Conservation (phyloP, 2,329 filamentous ascomycete genomes). For the Epicoccum sorghinum region DNA sequence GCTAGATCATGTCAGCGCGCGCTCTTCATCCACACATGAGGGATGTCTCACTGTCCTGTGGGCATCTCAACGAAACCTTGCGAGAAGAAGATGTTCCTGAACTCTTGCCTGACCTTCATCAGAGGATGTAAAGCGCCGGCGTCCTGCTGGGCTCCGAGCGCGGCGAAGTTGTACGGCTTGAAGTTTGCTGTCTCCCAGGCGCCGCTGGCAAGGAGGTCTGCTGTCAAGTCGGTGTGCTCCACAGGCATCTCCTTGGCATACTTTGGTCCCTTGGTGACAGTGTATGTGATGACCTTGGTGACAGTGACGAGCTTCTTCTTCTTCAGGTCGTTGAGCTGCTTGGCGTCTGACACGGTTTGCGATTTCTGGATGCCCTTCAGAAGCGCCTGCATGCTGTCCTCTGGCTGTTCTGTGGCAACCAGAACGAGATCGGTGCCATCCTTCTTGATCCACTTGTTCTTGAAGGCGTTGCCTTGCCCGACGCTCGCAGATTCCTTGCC, state of each 20-base stretch:
- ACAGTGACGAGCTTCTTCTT: constrained; percentile 89
- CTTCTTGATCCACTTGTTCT: constrained; percentile 71
- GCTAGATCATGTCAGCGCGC: constrained; percentile 41
- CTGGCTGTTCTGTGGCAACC: constrained; percentile 71
- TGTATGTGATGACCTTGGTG: constrained; percentile 86
- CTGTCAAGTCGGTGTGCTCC: constrained; percentile 93
- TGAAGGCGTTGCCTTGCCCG: constrained; percentile 95
- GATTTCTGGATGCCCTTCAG: constrained; percentile 75
- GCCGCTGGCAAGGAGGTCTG: constrained; percentile 86
- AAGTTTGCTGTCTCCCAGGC: constrained; percentile 92
- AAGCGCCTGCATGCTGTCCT: constrained; percentile 78
- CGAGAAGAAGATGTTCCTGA: constrained; percentile 98
- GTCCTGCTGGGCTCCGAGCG: constrained; percentile 67
- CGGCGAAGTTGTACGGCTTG: constrained; percentile 83
- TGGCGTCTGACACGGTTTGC: constrained; percentile 72
- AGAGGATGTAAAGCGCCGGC: constrained; percentile 61
- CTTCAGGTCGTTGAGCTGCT: constrained; percentile 79
- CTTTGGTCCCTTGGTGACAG: constrained; percentile 81
- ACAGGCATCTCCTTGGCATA: constrained; percentile 87
- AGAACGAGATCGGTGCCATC: constrained; percentile 59
- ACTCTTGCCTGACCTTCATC: constrained; percentile 94
- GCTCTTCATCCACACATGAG: not conserved
- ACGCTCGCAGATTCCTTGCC: constrained; percentile 79
- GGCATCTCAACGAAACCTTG: constrained; percentile 99
- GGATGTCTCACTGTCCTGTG: constrained; percentile 67